A percentile compares a stretch with the other conserved stretches of the same genome.
These are phyloP conservation scores for Claviceps quebecensis DNA, from an alignment of 2,329 filamentous ascomycete species.

Conservation along the genomic window DNA sequence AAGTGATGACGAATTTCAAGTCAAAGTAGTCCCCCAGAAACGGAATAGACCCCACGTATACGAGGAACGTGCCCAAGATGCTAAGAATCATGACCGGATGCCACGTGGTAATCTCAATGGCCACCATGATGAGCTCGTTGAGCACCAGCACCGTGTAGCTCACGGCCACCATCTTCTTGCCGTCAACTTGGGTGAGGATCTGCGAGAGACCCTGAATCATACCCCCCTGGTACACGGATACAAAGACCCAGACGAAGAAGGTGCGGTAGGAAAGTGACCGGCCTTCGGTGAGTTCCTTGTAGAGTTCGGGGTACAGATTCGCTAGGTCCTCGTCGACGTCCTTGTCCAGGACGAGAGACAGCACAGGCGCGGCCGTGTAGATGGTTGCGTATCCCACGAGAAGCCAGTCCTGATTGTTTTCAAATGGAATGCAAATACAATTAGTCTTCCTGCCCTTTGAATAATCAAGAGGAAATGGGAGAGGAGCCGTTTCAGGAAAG, in stretches of 20 bases:
- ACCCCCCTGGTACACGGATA: constrained; percentile 87
- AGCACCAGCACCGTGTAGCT: constrained; percentile 84
- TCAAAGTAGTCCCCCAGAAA: constrained; percentile 88
- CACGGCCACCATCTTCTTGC: constrained; percentile 68
- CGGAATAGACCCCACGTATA: constrained; percentile 74
- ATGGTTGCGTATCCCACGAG: constrained; percentile 92
- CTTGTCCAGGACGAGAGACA: constrained; percentile 84
- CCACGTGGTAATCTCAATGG: constrained; percentile 93
- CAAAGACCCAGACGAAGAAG: constrained; percentile 92
- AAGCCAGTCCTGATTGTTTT: constrained; percentile 61
- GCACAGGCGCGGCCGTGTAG: constrained; percentile 86
- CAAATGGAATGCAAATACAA: constrained; percentile 9
- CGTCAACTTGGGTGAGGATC: constrained; percentile 66
- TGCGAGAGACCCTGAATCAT: constrained; percentile 94
- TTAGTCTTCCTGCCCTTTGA: constrained; percentile 10
- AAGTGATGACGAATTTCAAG: constrained; percentile 59
- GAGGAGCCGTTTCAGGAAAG: too few relatives aligned
- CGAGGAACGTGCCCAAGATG: constrained; percentile 65
- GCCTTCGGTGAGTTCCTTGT: constrained; percentile 89
- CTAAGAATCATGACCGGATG: constrained; percentile 80
- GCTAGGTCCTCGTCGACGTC: constrained; percentile 91
- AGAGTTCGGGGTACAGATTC: constrained; percentile 90
- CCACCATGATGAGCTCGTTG: constrained; percentile 95
- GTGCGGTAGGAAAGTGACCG: constrained; percentile 80
- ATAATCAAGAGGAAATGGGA: neutral